Conservation (phyloP, 768 basidiomycete species). For the Pulveroboletus sp. region DNA sequence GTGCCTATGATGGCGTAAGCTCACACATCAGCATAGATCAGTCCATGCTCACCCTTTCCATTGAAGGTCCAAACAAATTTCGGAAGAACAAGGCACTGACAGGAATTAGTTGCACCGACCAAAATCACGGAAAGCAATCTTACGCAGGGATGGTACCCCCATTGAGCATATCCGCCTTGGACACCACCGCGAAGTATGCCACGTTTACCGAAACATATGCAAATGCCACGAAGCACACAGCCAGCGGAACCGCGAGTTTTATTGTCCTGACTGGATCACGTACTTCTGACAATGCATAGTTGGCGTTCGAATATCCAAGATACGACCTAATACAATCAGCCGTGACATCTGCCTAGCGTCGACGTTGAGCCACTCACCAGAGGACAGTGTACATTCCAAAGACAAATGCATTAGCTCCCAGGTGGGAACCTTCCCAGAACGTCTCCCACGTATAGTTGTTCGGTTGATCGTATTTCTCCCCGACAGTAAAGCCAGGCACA, state of each 20-base stretch:
- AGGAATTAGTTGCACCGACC: not conserved
- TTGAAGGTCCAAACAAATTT: constrained; percentile 59
- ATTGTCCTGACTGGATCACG: constrained; percentile 53
- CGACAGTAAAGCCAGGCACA: constrained; percentile 45
- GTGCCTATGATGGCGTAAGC: constrained; percentile 34
- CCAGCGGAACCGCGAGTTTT: constrained; percentile 63
- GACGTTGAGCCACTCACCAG: constrained; percentile 40
- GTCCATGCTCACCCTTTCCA: constrained; percentile 46
- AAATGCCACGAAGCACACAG: constrained; percentile 52
- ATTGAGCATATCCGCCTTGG: constrained; percentile 61
- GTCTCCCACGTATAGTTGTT: constrained; percentile 55
- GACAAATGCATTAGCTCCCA: constrained; percentile 55
- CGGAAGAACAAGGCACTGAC: constrained; percentile 66
- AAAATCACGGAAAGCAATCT: constrained; percentile 17
- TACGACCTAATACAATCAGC: constrained; percentile 48
- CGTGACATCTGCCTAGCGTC: not conserved
- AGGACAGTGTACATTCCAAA: constrained; percentile 65
- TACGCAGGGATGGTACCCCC: constrained; percentile 67
- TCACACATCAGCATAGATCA: not conserved
- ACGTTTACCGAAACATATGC: constrained; percentile 65
- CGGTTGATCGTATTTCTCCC: constrained; percentile 48
- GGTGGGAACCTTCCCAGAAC: constrained; percentile 60
- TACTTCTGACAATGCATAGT: constrained; percentile 69
- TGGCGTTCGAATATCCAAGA: constrained; percentile 69
- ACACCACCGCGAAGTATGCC: constrained; percentile 72